Evolutionary conservation across 768 basidiomycete species (phyloP).

Genomic region (Chalciporus piperatus): DNA sequence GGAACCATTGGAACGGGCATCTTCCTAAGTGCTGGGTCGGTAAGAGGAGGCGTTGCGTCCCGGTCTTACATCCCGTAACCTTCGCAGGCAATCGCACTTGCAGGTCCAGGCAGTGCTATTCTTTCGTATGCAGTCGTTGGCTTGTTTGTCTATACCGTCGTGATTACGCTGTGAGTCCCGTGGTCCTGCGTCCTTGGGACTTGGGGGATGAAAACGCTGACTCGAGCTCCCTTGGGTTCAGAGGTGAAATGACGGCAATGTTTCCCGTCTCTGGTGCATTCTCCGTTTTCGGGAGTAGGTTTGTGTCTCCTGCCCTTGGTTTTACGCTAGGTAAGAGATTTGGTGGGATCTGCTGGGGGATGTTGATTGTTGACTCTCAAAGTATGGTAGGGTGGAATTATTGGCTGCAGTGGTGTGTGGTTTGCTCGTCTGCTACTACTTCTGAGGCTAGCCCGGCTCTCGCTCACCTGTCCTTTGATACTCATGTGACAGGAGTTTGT

Average conservation of each 20-base stretch:
- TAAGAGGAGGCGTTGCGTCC: constrained; percentile 18
- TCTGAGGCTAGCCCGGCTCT: too few relatives aligned
- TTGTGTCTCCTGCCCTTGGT: constrained; percentile 58
- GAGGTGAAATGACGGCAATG: constrained; percentile 66
- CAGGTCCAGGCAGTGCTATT: constrained; percentile 62
- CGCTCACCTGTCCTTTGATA: not conserved
- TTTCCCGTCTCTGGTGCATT: constrained; percentile 63
- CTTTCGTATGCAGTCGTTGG: constrained; percentile 60
- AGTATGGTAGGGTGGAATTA: constrained; percentile 50
- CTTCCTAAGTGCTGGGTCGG: constrained; percentile 58
- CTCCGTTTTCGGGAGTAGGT: constrained; percentile 54
- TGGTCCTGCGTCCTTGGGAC: not conserved
- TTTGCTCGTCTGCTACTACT: too few relatives aligned
- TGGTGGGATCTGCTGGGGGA: not conserved
- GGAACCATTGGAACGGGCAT: constrained; percentile 62
- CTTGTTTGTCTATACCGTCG: constrained; percentile 57
- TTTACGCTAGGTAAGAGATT: constrained; percentile 47
- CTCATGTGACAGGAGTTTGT: constrained; percentile 32
- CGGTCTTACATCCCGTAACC: too few relatives aligned
- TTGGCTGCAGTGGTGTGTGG: constrained; percentile 46
- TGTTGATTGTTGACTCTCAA: not conserved
- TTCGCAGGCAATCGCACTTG: constrained; percentile 47
- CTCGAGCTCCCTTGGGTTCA: constrained; percentile 10
- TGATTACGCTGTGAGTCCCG: constrained; percentile 49
- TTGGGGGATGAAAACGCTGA: too few relatives aligned